Base-by-base conservation (phyloP, 2,329 filamentous ascomycete species). In the Alternaria alternata region DNA sequence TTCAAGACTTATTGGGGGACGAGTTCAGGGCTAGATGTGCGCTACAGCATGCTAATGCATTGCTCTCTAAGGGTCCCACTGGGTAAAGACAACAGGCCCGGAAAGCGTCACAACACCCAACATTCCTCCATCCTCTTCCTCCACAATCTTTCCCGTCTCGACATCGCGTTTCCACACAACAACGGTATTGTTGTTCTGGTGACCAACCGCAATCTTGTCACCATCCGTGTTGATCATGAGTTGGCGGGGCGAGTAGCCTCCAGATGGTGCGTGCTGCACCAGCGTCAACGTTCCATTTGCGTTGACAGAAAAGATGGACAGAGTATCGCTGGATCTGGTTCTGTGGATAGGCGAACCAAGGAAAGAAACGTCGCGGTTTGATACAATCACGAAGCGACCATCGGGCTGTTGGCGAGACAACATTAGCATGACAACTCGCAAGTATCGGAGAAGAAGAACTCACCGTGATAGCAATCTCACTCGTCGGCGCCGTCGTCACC, bases 141-240 rank as follows among this genome's bases (percentile, higher is more conserved):
- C 34, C 4, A 63, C 86, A 26, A 93, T 77, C 65, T 83, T 70
- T 1, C 91, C 91, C 0, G 85, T 88, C 51, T 72, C 59, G 1
- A 83, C 79, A 76, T 92, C 84, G 8, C 91, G 82, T 67, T 81
- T 75, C 54, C 91, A 84, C 51, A 93, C 76, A 5, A 85, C 86
- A 2, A 91, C 86, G 22, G 84, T 85, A 28, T 83, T 81, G 53
- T 87, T 87, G 8, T 78, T 78, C 77, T 92, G 89, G 63, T 90
- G 81, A 0, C 85, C 89, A 20, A 91, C 86, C 1, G 88, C 90
- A 1, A 92, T 77, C 57, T 88, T 79, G 60, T 84, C 83, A 1
- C 89, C 90, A 8, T 82, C 84, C 61, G 82, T 83, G 74, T 89
- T 92, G 54, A 91, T 79, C 54, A 84, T 85, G 73, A 91, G 89